phyloP scores from a whole-genome alignment of 1,284 basidiomycete species.

The Neolentinus lepideus region DNA sequence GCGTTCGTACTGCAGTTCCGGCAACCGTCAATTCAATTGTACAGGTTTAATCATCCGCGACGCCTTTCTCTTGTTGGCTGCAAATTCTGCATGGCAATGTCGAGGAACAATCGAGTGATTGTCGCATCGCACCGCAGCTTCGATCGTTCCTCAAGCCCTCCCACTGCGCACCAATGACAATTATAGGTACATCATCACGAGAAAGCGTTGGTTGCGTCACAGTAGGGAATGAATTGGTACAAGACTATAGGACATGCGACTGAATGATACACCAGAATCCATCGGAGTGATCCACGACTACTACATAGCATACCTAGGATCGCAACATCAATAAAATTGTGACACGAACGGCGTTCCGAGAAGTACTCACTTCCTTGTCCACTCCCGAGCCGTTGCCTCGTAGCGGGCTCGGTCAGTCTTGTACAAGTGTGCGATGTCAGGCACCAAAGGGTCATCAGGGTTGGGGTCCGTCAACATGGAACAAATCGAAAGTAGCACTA shows the following conservation, averaged over 20 bases:
- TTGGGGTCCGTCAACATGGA: conserved; percentile 98
- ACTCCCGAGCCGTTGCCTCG: conserved; percentile 93
- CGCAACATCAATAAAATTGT: conserved; percentile 18
- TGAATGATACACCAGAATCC: conserved; percentile 4
- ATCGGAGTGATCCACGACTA: conserved; percentile 5
- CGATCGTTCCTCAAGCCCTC: background rate
- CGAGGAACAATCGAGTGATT: background rate
- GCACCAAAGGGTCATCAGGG: conserved; percentile 88
- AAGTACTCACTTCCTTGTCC: conserved; percentile 86
- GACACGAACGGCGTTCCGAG: conserved; percentile 8
- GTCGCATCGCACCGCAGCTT: background rate
- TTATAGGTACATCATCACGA: background rate
- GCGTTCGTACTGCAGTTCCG: too few relatives aligned
- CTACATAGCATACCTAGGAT: conserved; percentile 52
- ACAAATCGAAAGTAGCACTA: conserved; percentile 90
- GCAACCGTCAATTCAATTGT: too few relatives aligned
- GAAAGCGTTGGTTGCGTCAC: conserved; percentile 2
- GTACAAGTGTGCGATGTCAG: conserved; percentile 85
- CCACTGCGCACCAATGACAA: background rate
- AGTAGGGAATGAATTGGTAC: conserved; percentile 1
- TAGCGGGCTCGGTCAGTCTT: conserved; percentile 93
- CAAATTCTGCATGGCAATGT: background rate
- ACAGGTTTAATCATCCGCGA: too few relatives aligned
- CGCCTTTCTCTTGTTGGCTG: too few relatives aligned
- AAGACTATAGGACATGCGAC: background rate